A percentile compares a stretch with the other conserved stretches of the same genome.
Evolutionary conservation across 1,284 basidiomycete genomes (phyloP).

Genomic region (Heterobasidion annosum): DNA sequence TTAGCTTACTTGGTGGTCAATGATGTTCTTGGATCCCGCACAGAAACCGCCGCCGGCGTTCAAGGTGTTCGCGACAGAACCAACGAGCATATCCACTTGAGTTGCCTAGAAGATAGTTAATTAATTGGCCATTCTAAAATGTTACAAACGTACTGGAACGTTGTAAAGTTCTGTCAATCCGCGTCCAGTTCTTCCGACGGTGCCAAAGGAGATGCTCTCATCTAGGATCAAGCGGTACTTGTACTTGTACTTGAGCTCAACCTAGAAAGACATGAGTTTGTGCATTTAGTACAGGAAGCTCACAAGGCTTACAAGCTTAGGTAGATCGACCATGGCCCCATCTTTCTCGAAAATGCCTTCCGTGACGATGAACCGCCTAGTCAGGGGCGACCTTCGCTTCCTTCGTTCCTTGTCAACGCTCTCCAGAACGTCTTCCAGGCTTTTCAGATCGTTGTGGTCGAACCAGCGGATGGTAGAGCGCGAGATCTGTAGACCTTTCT

Average conservation of each 20-base stretch:
- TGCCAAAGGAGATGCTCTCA: slow-evolving; percentile 90
- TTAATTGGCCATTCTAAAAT: neutral
- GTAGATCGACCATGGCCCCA: slow-evolving; percentile 85
- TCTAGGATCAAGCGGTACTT: slow-evolving; percentile 95
- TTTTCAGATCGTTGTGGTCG: slow-evolving; percentile 91
- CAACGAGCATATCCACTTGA: slow-evolving; percentile 77
- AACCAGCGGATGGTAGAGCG: slow-evolving; percentile 93
- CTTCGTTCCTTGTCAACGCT: slow-evolving; percentile 81
- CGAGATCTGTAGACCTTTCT: slow-evolving; percentile 96
- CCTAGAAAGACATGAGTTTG: slow-evolving; percentile 32
- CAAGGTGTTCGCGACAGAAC: slow-evolving; percentile 83
- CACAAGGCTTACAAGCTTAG: slow-evolving; percentile 66
- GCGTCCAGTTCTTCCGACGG: slow-evolving; percentile 87
- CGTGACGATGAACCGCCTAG: slow-evolving; percentile 91
- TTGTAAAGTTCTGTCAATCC: slow-evolving; percentile 93
- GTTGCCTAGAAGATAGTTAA: slow-evolving; percentile 34
- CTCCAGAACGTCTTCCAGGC: slow-evolving; percentile 83
- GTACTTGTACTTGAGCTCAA: slow-evolving; percentile 91
- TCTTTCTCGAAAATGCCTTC: slow-evolving; percentile 97
- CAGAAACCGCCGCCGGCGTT: slow-evolving; percentile 92
- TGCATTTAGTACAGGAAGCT: neutral
- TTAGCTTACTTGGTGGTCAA: slow-evolving; percentile 72
- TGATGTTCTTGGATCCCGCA: slow-evolving; percentile 78
- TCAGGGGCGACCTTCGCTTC: slow-evolving; percentile 76
- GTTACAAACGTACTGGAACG: slow-evolving; percentile 56